A percentile compares a stretch with the other conserved stretches of the same genome.
Conservation (phyloP, 2,329 filamentous ascomycete species). For the Piedraia hortae region DNA sequence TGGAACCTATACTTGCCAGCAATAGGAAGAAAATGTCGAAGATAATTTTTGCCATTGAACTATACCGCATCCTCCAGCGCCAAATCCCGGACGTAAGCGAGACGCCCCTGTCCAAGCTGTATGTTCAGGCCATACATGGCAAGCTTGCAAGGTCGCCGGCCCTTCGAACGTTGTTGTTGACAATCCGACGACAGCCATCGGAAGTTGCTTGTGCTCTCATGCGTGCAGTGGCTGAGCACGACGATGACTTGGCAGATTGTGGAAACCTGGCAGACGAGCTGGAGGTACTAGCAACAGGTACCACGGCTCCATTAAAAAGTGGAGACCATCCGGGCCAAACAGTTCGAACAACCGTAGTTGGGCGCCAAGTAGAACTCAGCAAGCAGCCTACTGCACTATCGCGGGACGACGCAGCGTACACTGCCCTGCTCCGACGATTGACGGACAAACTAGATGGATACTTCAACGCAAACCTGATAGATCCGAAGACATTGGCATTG, state of each 20-base stretch:
- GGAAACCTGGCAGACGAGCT: conserved; percentile 5
- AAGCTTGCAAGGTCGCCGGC: conserved; percentile 25
- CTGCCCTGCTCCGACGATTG: conserved; percentile 31
- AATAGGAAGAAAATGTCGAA: conserved; percentile 14
- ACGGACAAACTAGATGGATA: conserved; percentile 23
- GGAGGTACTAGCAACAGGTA: conserved; percentile 4
- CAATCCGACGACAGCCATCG: conserved; percentile 32
- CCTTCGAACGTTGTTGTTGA: conserved; percentile 26
- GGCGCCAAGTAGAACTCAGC: conserved; percentile 56
- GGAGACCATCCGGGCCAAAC: conserved; percentile 46
- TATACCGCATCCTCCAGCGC: conserved; percentile 14
- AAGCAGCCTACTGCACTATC: conserved; percentile 45
- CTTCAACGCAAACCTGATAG: conserved; percentile 20
- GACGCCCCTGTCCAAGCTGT: conserved; percentile 22
- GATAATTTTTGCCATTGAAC: conserved; percentile 10
- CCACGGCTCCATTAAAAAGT: conserved; percentile 30
- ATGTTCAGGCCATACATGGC: conserved; percentile 31
- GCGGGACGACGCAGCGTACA: conserved; percentile 42
- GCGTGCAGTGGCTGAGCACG: conserved; percentile 2
- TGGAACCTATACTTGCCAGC: conserved; percentile 11
- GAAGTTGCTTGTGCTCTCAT: conserved; percentile 22
- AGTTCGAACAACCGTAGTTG: conserved; percentile 49
- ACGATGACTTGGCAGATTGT: conserved; percentile 1
- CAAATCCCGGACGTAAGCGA: conserved; percentile 13
- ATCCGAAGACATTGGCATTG: conserved; percentile 27